Evolutionary conservation across 352 stramenopile genomes (phyloP), one percentile per base, ranked within the genome.

Genomic region (Pythium grandisporangium): DNA sequence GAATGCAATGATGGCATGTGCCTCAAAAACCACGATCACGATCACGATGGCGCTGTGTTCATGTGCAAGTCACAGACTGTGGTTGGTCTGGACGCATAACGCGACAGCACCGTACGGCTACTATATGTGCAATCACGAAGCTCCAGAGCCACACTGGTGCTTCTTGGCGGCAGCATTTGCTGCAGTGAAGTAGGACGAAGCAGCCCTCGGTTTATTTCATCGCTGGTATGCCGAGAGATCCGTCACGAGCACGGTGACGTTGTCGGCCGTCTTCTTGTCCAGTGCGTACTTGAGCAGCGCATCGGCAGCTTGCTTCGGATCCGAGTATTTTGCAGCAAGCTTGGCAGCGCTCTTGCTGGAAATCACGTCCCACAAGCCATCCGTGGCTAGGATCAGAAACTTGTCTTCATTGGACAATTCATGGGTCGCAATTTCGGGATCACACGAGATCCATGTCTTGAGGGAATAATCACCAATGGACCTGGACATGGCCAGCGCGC

Each of bases 321-420:
- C 65, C 23, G 62, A 47, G 49, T 66, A 70, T 20, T 60, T 56
- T 27, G 59, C 21, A 0, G 70, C 76, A 24, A 90, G 48, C 23
- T 83, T 74, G 0, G 72, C 79, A 2, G 74, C 79, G 8, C 54
- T 46, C 40, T 65, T 70, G 55, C 59, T 93, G 6, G 74, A 78
- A 19, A 90, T 61, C 23, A 93, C 77, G 37, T 93, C 80, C 80
- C 80, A 93, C 11, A 93, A 66, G 1, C 80, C 80, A 42, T 93
- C 80, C 0, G 58, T 85, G 5, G 80, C 80, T 46, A 93, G 46
- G 48, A 93, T 83, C 38, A 93, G 61, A 49, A 71, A 93, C 6
- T 76, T 70, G 55, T 86, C 72, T 36, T 73, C 55, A 21, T 55
- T 55, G 30, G 58, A 62, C 41, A 88, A 63, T 23, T 48, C 44